Conservation (phyloP, 768 basidiomycete genomes). For the Russula lepida region DNA sequence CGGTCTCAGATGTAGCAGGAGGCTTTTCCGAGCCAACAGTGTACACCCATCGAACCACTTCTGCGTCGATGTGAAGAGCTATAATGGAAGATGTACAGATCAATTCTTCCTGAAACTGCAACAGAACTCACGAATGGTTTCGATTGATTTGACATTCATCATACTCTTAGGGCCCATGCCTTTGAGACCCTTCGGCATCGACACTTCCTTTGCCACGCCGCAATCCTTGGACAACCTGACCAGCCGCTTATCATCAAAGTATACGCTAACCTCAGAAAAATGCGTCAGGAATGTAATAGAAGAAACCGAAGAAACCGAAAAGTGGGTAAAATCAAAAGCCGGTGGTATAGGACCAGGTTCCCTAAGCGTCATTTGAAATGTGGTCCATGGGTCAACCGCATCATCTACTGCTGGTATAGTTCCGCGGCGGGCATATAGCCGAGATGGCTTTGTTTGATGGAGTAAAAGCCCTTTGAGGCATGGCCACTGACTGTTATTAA, state of each 20-base stretch:
- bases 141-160: constrained; percentile 61
- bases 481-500: too few species aligned
- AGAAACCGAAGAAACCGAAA: constrained; percentile 80
- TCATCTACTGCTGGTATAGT: constrained; percentile 38
- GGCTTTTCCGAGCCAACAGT: constrained; percentile 54
- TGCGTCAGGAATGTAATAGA: constrained; percentile 90
- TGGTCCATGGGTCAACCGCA: constrained; percentile 55
- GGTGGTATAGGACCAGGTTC: constrained; percentile 73
- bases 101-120: constrained; percentile 3
- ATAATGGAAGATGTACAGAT: neutral
- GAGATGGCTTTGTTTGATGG: constrained; percentile 3
- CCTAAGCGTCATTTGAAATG: constrained; percentile 82
- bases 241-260: constrained; percentile 70
- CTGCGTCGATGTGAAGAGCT: constrained; percentile 74
- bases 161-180: constrained; percentile 47
- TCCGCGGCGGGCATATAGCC: constrained; percentile 82
- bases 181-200: constrained; percentile 49
- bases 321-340: constrained; percentile 81
- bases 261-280: constrained; percentile 69
- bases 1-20: constrained; percentile 22
- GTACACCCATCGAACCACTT: constrained; percentile 76
- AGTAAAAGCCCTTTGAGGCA: too few species aligned
- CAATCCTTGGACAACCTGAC: constrained; percentile 56
- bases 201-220: constrained; percentile 42
- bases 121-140: constrained; percentile 46